Evolutionary conservation across 2,329 filamentous ascomycete genomes (phyloP), one percentile per base, ranked within the genome.

Genomic region (Fusarium sp.): DNA sequence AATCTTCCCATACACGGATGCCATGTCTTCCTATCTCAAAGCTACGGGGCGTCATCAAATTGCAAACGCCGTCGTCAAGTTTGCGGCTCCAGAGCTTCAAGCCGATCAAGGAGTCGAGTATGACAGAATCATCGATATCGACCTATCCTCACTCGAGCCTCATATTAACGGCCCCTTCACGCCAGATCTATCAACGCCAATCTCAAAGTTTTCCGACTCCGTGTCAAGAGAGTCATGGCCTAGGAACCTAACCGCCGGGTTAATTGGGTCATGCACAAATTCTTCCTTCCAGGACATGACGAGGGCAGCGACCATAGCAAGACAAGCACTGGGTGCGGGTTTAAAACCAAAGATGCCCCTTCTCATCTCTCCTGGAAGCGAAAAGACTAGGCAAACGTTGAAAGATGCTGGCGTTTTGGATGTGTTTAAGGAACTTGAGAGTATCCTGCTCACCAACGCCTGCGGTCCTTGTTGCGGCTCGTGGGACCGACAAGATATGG

Each of bases 211-310:
- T 86, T 94, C 95, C 80, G 89, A 94, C 67, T 92, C 93, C 2
- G 94, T 98, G 22, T 88, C 93, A 83, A 89, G 93, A 77, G 94
- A 98, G 83, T 87, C 93, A 59, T 99, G 96, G 96, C 96, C 96
- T 2, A 90, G 93, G 81, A 94, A 92, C 72, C 93, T 99, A 71
- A 96, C 95, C 11, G 96, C 96, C 27, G 95, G 95, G 59, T 89
- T 99, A 64, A 99, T 99, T 80, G 96, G 96, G 69, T 98, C 95
- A 85, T 99, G 96, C 88, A 99, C 96, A 60, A 99, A 99, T 89
- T 97, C 94, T 83, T 98, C 96, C 2, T 99, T 98, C 83, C 93
- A 98, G 84, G 96, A 99, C 82, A 99, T 99, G 96, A 97, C 95
- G 37, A 92, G 96, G 71, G 94, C 95, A 16, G 96, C 42, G 10